Conservation (phyloP, 179 eudicot species). For the Silene noctiflora region DNA sequence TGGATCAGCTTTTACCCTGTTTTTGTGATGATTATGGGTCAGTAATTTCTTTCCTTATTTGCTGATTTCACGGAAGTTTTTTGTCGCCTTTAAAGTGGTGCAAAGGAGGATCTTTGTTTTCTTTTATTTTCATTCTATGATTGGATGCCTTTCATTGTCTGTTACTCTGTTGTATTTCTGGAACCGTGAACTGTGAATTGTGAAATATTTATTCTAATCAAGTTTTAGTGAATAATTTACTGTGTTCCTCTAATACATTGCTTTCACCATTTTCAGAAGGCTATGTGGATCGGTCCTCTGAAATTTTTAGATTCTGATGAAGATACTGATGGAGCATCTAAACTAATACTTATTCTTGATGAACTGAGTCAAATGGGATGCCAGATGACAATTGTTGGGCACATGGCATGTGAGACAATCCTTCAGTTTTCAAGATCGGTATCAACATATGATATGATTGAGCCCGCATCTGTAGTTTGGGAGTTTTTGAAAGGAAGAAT, state of each 20-base stretch:
- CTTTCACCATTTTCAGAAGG: slow-evolving; percentile 47
- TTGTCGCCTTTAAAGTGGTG: not conserved
- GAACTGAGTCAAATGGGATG: slow-evolving; percentile 42
- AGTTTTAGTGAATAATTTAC: not conserved
- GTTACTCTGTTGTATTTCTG: too few relatives aligned
- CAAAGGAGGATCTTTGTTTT: not conserved
- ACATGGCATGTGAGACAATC: slow-evolving; percentile 42
- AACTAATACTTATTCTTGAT: slow-evolving; percentile 51
- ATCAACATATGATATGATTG: slow-evolving; percentile 39
- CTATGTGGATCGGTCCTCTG: slow-evolving; percentile 72
- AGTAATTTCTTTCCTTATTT: not conserved
- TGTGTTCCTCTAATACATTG: not conserved
- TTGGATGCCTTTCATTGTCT: not conserved
- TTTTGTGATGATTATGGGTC: not conserved
- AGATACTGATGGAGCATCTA: slow-evolving; percentile 37
- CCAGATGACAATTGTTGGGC: slow-evolving; percentile 59
- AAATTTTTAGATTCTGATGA: slow-evolving; percentile 39
- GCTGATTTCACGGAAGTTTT: not conserved
- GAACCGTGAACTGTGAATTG: not conserved
- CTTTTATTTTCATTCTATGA: not conserved
- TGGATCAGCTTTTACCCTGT: not conserved
- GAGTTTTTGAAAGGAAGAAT: slow-evolving; percentile 69
- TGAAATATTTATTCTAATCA: not conserved
- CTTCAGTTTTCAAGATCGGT: slow-evolving; percentile 28
- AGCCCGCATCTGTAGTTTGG: slow-evolving; percentile 69